Evolutionary conservation across 2,329 filamentous ascomycete species (phyloP), one percentile per base, ranked within the genome.

Genomic region (Ascocoryne sarcoides): DNA sequence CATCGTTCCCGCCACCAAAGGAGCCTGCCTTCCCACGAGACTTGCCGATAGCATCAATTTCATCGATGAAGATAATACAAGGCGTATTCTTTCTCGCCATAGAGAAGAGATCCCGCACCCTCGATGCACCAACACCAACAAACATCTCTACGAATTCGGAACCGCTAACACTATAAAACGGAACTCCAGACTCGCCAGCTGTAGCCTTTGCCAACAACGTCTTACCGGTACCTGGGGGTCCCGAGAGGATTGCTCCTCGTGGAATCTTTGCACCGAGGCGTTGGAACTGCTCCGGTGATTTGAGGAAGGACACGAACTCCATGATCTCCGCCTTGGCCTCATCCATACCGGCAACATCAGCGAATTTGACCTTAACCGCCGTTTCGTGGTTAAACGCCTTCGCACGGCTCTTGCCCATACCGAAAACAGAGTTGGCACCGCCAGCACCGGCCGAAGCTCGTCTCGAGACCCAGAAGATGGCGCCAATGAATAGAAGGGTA

Each of bases 121-220:
- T 79, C 20, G 90, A 96, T 15, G 92, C 86, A 64, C 92, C 92
- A 45, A 98, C 92, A 76, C 92, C 92, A 37, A 98, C 92, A 60
- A 98, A 98, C 90, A 98, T 98, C 67, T 98, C 92, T 21, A 98
- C 90, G 60, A 98, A 98, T 62, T 98, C 92, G 36, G 92, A 98
- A 60, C 92, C 92, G 62, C 88, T 95, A 55, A 98, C 92, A 57
- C 86, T 95, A 74, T 89, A 98, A 73, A 98, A 98, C 0, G 92
- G 92, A 21, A 98, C 92, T 32, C 84, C 83, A 18, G 92, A 95
- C 67, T 98, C 92, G 60, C 92, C 92, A 37, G 92, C 92, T 8
- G 92, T 98, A 10, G 92, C 92, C 69, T 98, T 98, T 48, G 92
- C 92, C 33, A 98, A 76, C 46, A 98, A 69, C 2, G 92, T 98